phyloP scores from a whole-genome alignment of 73 alveolate species.

The Symbiodinium pilosum region DNA sequence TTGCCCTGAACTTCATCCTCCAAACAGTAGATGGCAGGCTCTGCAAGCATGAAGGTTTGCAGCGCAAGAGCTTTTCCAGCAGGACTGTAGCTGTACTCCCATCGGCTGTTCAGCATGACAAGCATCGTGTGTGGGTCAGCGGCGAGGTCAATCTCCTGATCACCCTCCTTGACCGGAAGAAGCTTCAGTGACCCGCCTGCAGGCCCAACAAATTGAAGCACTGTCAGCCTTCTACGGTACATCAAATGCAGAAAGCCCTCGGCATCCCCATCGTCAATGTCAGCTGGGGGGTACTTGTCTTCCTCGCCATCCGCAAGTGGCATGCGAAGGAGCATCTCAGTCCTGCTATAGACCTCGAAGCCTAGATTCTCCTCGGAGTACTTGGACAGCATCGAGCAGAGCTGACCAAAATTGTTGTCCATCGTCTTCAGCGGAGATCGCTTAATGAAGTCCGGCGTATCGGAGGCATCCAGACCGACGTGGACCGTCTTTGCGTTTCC shows the following conservation, averaged over 20 bases:
- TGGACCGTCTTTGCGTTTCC: conserved; percentile 81
- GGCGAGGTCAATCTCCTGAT: conserved; percentile 16
- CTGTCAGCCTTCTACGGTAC: conserved; percentile 82
- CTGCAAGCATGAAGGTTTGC: conserved; percentile 77
- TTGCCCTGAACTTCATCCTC: conserved; percentile 86
- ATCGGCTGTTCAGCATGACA: conserved; percentile 81
- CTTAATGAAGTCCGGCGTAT: conserved; percentile 71
- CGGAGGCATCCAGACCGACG: conserved; percentile 65
- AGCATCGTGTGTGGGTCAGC: conserved; percentile 89
- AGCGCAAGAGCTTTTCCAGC: conserved; percentile 45
- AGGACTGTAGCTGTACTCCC: conserved; percentile 75
- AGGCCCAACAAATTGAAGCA: conserved; percentile 57
- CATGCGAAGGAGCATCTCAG: conserved; percentile 83
- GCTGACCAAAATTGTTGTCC: conserved; percentile 92
- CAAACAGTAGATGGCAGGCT: conserved; percentile 83
- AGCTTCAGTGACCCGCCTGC: conserved; percentile 37
- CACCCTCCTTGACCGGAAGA: conserved; percentile 56
- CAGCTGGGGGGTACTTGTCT: conserved; percentile 61
- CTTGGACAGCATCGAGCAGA: conserved; percentile 60
- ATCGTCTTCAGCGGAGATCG: conserved; percentile 89
- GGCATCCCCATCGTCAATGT: conserved; percentile 92
- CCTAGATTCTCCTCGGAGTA: conserved; percentile 83
- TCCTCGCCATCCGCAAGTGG: conserved; percentile 54
- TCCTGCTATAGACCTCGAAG: conserved; percentile 79
- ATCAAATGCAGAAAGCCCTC: conserved; percentile 74